Conservation (phyloP, 768 basidiomycete genomes). For the Pulveroboletus sp. region DNA sequence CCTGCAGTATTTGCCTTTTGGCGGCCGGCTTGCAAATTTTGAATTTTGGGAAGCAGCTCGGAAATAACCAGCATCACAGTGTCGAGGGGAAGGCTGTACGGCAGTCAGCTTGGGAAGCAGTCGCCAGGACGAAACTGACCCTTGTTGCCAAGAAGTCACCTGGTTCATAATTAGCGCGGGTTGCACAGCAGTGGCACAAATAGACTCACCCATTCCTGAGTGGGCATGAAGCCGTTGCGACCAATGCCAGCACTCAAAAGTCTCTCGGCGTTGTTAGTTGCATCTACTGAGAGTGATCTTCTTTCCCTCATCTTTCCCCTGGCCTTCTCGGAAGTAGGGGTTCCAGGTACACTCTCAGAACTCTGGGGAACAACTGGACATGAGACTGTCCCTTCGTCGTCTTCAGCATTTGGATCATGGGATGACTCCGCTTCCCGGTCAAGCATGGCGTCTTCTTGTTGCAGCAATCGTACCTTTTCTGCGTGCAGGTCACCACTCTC, state of each 20-base stretch:
- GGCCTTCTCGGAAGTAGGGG: conserved; percentile 75
- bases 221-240: conserved; percentile 90
- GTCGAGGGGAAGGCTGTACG: conserved; percentile 78
- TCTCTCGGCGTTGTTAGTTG: conserved; percentile 56
- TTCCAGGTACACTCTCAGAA: conserved; percentile 33
- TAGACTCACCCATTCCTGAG: conserved; percentile 86
- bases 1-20: conserved; percentile 61
- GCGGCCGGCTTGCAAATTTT: conserved; percentile 70
- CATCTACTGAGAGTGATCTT: conserved; percentile 51
- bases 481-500: conserved; percentile 31
- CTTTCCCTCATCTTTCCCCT: conserved; percentile 89
- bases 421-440: conserved; percentile 24
- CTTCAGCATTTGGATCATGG: conserved; percentile 6
- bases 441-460: conserved; percentile 43
- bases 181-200: not conserved
- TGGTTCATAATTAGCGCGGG: conserved; percentile 24
- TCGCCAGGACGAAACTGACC: conserved; percentile 45
- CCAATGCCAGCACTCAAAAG: conserved; percentile 71
- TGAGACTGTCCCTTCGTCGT: conserved; percentile 19
- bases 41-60: conserved; percentile 82
- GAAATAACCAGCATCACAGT: conserved; percentile 84
- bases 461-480: conserved; percentile 68
- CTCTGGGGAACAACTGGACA: conserved; percentile 44
- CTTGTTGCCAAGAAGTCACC: conserved; percentile 96
- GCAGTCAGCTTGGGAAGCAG: conserved; percentile 6